phyloP scores from a whole-genome alignment of 768 basidiomycete species.

The Trametes punicea region DNA sequence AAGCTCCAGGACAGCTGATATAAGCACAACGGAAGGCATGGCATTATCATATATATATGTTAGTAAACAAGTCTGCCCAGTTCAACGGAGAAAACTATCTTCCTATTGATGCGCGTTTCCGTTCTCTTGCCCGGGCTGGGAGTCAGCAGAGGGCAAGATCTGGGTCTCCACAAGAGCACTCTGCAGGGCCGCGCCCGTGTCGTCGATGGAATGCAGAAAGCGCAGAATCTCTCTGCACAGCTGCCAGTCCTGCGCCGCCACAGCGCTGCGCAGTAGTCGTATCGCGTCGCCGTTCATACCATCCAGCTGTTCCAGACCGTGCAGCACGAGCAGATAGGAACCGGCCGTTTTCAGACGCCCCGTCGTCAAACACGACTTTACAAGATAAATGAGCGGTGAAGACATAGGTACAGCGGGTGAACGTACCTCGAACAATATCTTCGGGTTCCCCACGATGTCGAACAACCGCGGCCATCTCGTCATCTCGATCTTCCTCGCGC shows the following conservation, averaged over 20 bases:
- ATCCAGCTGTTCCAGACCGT: conserved; percentile 88
- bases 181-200: conserved; percentile 68
- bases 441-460: conserved; percentile 85
- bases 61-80: no score
- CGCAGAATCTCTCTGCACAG: conserved; percentile 89
- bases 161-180: conserved; percentile 57
- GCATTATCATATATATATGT: no score
- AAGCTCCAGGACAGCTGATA: no score
- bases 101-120: conserved; percentile 11
- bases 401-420: neutral
- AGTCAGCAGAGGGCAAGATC: conserved; percentile 26
- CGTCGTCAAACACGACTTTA: conserved; percentile 68
- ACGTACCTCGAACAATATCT: conserved; percentile 84
- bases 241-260: conserved; percentile 80
- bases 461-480: conserved; percentile 88
- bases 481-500: conserved; percentile 95
- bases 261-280: conserved; percentile 72
- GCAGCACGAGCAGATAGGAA: conserved; percentile 90
- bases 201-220: conserved; percentile 91
- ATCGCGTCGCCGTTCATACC: conserved; percentile 77
- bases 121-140: conserved; percentile 10
- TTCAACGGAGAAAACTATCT: no score
- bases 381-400: neutral
- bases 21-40: no score
- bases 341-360: conserved; percentile 82